Evolutionary conservation across 768 basidiomycete species (phyloP).

Genomic region (Antrodiella citrinella): DNA sequence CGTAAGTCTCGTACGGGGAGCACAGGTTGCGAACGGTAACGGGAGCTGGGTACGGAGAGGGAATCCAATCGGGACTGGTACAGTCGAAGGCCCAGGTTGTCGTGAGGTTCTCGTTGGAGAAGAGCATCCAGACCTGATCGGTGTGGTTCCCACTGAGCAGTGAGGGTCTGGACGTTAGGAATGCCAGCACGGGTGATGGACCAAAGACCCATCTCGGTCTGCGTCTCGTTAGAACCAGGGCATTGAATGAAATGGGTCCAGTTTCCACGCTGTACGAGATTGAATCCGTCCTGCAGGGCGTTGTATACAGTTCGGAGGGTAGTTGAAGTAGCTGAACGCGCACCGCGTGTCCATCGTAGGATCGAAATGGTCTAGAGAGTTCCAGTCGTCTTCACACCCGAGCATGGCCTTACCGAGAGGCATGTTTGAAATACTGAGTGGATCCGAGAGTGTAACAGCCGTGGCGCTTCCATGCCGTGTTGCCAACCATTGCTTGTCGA

Average conservation of each 20-base stretch:
- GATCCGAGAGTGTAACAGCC: constrained; percentile 91
- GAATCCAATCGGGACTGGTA: constrained; percentile 53
- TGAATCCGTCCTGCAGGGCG: constrained; percentile 79
- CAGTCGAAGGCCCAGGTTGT: constrained; percentile 60
- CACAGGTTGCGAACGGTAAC: constrained; percentile 65
- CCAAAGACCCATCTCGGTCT: constrained; percentile 86
- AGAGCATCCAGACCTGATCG: constrained; percentile 78
- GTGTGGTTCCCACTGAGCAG: constrained; percentile 48
- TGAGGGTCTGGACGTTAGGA: constrained; percentile 47
- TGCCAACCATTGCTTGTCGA: constrained; percentile 89
- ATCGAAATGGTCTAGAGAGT: constrained; percentile 91
- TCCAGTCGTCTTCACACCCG: constrained; percentile 88
- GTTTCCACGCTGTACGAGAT: constrained; percentile 76
- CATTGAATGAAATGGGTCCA: constrained; percentile 75
- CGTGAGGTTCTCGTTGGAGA: constrained; percentile 78
- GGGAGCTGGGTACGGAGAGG: constrained; percentile 62
- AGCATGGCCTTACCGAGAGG: constrained; percentile 69
- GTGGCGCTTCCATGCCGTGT: constrained; percentile 84
- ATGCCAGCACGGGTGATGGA: constrained; percentile 67
- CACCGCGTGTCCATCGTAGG: constrained; percentile 75
- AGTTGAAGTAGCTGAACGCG: constrained; percentile 62
- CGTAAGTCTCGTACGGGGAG: constrained; percentile 76
- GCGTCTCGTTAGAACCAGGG: constrained; percentile 77
- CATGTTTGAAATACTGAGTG: constrained; percentile 90
- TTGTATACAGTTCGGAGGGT: constrained; percentile 61